Evolutionary conservation across 306 rosid genomes (phyloP), one percentile per base, ranked within the genome.

Genomic region (Quercus wislizeni): DNA sequence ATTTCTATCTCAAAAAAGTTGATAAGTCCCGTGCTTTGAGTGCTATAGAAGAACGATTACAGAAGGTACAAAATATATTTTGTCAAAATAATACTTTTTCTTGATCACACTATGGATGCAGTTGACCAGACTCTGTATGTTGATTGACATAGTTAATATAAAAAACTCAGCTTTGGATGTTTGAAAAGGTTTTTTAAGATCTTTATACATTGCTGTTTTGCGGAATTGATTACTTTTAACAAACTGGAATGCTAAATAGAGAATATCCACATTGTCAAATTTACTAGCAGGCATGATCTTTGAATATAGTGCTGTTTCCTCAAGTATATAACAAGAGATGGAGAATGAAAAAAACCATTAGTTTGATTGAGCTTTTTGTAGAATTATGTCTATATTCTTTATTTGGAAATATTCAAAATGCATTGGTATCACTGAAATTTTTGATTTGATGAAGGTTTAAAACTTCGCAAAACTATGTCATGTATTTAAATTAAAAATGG

Each of bases 21-120:
- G 97, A 95, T 13, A 80, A 82, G 69, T 85, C 98, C 57, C 97
- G 84, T 68, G 93, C 97, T 71, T 83, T 89, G 86, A 89, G 35
- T 15, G 83, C 96, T 80, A 93, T 92, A 65, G 97, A 89, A 61
- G 91, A 91, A 81, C 88, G 98, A 41, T 78, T 87, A 54, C 89
- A 89, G 83, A 95, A 93, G 98, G 99, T 95, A 85, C 27, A 23
- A 46, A 51, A 43, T 69, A 12, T 79, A 57, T 68, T 62, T 59
- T 71, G 49, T 72, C 64, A 51, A 56, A 38, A 13, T 58, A 86
- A 74, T 75, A 4, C 28, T 0, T 13, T 33, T 35, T 5, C 72
- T 67, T 67, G 70, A 64, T 64, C 43, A 28, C 33, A 20, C 21
- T 64, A 21, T 59, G 19, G 33, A 59, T 21, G 67, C 33, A 59